A percentile compares a stretch with the other conserved stretches of the same genome.
Conservation (phyloP, 192 early-diverging fungal species). For the Gorgonomyces haynaldii region DNA sequence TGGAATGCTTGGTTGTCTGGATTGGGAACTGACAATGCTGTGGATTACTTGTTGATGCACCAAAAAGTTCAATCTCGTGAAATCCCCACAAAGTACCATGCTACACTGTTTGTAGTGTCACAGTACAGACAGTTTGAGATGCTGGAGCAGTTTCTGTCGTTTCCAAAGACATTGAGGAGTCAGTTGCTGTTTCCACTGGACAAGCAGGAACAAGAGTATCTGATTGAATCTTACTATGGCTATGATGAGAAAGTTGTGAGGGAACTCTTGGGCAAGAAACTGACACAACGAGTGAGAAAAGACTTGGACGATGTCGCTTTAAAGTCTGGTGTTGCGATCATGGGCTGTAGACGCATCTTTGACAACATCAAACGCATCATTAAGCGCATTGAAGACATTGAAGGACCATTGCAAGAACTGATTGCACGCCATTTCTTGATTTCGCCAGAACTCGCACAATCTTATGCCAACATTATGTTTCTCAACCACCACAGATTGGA, state of each 20-base stretch:
- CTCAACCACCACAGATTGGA: slow-evolving; percentile 38
- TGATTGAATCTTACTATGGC: slow-evolving; percentile 37
- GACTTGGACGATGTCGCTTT: slow-evolving; percentile 33
- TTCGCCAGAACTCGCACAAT: slow-evolving; percentile 28
- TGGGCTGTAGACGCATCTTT: slow-evolving; percentile 43
- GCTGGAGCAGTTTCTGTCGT: slow-evolving; percentile 28
- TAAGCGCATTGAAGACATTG: slow-evolving; percentile 43
- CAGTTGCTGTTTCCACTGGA: slow-evolving; percentile 31
- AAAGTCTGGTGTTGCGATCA: slow-evolving; percentile 18
- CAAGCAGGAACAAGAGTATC: slow-evolving; percentile 9
- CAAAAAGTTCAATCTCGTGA: too few species aligned
- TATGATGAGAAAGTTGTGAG: slow-evolving; percentile 31
- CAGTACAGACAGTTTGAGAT: slow-evolving; percentile 40
- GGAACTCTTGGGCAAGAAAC: slow-evolving; percentile 40
- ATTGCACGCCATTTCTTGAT: slow-evolving; percentile 40
- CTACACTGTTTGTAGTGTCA: too few species aligned
- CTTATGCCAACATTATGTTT: slow-evolving; percentile 41
- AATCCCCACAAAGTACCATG: too few species aligned
- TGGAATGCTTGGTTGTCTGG: too few species aligned
- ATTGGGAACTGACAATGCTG: too few species aligned
- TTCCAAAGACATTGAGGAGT: slow-evolving; percentile 19
- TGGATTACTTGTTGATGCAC: too few species aligned
- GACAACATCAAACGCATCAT: slow-evolving; percentile 55
- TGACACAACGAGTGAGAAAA: slow-evolving; percentile 33
- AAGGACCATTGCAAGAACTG: slow-evolving; percentile 32